phyloP scores from a whole-genome alignment of 768 basidiomycete genomes.

The Boletus pseudopeckii region DNA sequence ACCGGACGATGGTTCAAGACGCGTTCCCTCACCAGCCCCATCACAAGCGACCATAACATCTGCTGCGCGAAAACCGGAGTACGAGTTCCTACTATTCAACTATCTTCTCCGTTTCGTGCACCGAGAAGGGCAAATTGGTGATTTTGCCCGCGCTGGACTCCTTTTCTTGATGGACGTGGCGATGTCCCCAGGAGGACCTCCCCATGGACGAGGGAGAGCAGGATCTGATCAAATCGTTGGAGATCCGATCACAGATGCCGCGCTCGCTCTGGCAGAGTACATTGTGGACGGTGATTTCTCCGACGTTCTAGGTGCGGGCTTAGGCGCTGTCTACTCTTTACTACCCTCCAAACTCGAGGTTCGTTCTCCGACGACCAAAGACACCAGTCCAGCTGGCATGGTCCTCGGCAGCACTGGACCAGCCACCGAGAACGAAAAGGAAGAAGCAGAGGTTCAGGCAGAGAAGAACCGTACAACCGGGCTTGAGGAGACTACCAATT shows the following conservation, averaged over 20 bases:
- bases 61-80: slow-evolving; percentile 70
- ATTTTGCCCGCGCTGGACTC: slow-evolving; percentile 87
- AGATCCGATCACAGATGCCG: slow-evolving; percentile 82
- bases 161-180: slow-evolving; percentile 96
- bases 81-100: slow-evolving; percentile 94
- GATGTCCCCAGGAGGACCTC: slow-evolving; percentile 71
- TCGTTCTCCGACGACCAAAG: slow-evolving; percentile 40
- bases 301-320: slow-evolving; percentile 91
- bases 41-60: slow-evolving; percentile 59
- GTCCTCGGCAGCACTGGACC: slow-evolving; percentile 61
- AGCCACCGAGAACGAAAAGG: slow-evolving; percentile 55
- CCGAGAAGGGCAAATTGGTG: slow-evolving; percentile 89
- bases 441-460: slow-evolving; percentile 47
- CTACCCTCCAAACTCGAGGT: slow-evolving; percentile 86
- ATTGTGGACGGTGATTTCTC: slow-evolving; percentile 97
- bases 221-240: slow-evolving; percentile 15
- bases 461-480: slow-evolving; percentile 59
- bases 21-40: slow-evolving; percentile 54
- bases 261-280: slow-evolving; percentile 85
- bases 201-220: slow-evolving; percentile 38
- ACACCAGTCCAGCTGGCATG: slow-evolving; percentile 53
- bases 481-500: slow-evolving; percentile 69
- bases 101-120: slow-evolving; percentile 94
- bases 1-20: slow-evolving; percentile 12
- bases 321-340: slow-evolving; percentile 90